Percentiles rank a stretch among this genome's conserved stretches.
Conservation (phyloP, 2,329 filamentous ascomycete genomes). For the Aureobasidium namibiae region DNA sequence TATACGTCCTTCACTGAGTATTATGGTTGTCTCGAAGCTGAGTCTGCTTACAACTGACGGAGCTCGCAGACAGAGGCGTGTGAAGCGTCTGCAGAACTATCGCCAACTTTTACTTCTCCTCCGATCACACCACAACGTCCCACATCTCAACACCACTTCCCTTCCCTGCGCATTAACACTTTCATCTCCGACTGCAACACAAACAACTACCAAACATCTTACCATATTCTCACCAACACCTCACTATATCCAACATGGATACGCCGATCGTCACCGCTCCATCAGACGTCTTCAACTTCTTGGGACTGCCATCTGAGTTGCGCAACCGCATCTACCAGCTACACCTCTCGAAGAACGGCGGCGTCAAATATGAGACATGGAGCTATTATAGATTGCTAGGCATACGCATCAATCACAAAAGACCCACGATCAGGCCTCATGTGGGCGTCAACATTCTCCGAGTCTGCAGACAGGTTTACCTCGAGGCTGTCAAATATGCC, state of each 20-base stretch:
- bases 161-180: not conserved
- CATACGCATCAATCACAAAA: not conserved
- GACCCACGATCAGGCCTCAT: not conserved
- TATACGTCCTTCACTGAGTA: too few relatives aligned
- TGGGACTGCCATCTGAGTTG: not conserved
- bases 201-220: too few relatives aligned
- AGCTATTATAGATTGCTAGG: too few relatives aligned
- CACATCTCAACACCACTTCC: too few relatives aligned
- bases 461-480: not conserved
- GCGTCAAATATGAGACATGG: not conserved
- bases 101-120: too few relatives aligned
- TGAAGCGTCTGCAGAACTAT: too few relatives aligned
- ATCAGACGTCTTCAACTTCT: not conserved
- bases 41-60: too few relatives aligned
- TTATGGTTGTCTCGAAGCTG: too few relatives aligned
- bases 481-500: not conserved
- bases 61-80: too few relatives aligned
- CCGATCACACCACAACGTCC: too few relatives aligned
- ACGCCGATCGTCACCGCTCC: not conserved
- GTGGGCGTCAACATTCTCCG: not conserved
- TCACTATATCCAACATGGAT: not conserved
- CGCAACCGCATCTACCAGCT: not conserved
- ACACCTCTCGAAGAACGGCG: not conserved
- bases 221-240: not conserved
- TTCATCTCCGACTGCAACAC: too few relatives aligned